Percentiles rank a stretch among this genome's conserved stretches.
Conservation (phyloP, 331 rosid genomes). For the Prunus yedoensis region DNA sequence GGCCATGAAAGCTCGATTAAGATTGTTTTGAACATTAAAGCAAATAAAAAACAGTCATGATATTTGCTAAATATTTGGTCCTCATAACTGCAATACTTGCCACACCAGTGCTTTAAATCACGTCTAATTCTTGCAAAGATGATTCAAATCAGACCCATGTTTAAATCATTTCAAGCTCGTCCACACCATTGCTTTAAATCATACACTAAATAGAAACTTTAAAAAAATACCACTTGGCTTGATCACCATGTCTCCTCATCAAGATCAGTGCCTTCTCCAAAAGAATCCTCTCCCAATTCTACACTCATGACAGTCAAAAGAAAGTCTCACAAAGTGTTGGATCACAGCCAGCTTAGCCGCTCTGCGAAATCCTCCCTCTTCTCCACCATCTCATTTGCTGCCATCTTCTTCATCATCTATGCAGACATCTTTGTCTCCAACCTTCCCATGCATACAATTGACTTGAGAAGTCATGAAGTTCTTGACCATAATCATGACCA, state of each 20-base stretch:
- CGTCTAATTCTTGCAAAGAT: neutral
- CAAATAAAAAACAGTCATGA: neutral
- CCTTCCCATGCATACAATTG: neutral
- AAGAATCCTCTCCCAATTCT: neutral
- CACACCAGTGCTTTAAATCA: neutral
- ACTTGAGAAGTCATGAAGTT: neutral
- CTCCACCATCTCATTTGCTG: constrained; percentile 1
- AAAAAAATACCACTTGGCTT: neutral
- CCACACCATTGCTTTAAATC: neutral
- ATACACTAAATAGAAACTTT: neutral
- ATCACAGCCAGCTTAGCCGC: no score
- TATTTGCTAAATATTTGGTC: no score
- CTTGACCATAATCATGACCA: neutral
- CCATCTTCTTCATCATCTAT: constrained; percentile 20
- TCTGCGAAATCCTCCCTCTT: no score
- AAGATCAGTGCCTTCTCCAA: neutral
- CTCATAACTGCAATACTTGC: neutral
- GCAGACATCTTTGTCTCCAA: constrained; percentile 6
- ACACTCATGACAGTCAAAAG: constrained; percentile 8
- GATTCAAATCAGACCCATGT: neutral
- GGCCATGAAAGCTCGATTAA: no score
- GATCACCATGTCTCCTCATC: neutral
- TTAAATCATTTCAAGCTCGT: neutral
- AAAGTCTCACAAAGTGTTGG: neutral
- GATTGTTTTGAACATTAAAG: neutral